Evolutionary conservation across 1,284 basidiomycete genomes (phyloP).

Genomic region (Paramarasmius palmivorus): DNA sequence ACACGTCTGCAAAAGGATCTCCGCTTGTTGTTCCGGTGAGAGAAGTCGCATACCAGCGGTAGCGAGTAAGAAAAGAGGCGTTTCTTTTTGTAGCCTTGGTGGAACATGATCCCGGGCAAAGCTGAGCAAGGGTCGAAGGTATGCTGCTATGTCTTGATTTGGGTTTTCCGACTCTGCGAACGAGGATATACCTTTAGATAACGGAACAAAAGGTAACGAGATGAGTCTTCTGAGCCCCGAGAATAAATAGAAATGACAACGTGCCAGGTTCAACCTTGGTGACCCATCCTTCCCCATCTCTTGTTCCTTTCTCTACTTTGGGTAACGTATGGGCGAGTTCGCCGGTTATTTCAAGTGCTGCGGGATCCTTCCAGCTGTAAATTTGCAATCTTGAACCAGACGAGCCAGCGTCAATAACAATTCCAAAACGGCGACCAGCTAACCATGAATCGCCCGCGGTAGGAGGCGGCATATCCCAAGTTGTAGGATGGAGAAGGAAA

Average conservation of each 20-base stretch:
- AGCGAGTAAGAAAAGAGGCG: slow-evolving; percentile 92
- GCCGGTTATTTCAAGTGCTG: slow-evolving; percentile 49
- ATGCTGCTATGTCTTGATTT: slow-evolving; percentile 68
- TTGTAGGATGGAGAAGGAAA: neutral
- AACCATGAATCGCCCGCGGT: slow-evolving; percentile 71
- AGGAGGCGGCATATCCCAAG: slow-evolving; percentile 65
- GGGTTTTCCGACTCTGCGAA: slow-evolving; percentile 54
- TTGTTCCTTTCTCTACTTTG: slow-evolving; percentile 90
- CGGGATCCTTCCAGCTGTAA: slow-evolving; percentile 93
- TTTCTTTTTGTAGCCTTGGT: slow-evolving; percentile 78
- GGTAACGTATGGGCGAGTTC: slow-evolving; percentile 60
- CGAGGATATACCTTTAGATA: slow-evolving; percentile 78
- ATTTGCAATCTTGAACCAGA: slow-evolving; percentile 96
- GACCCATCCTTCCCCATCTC: slow-evolving; percentile 82
- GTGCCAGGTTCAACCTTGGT: slow-evolving; percentile 91
- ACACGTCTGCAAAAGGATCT: slow-evolving; percentile 79
- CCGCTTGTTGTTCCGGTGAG: slow-evolving; percentile 65
- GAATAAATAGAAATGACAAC: slow-evolving; percentile 28
- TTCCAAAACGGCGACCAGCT: slow-evolving; percentile 82
- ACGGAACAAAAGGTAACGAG: neutral
- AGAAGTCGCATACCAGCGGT: slow-evolving; percentile 98
- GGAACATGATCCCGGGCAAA: slow-evolving; percentile 88
- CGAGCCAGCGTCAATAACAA: slow-evolving; percentile 97
- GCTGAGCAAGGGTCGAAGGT: slow-evolving; percentile 81
- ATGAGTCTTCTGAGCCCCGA: slow-evolving; percentile 3